Base-by-base conservation (phyloP, 2,329 filamentous ascomycete species). In the Penicillium sp. region DNA sequence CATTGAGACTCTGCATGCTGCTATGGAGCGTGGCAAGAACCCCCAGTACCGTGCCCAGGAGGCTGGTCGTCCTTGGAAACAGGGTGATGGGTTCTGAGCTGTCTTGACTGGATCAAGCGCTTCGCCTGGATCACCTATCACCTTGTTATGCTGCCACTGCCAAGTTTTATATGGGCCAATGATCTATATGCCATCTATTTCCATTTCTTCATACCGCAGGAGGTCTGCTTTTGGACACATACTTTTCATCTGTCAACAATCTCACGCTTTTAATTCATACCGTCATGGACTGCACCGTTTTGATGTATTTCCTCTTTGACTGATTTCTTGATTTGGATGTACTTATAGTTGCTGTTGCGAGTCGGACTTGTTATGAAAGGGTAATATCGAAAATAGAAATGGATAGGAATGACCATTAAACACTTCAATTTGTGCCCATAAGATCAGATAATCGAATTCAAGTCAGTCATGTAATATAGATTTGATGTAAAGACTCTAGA, bases 31-130 rank as follows among this genome's bases (percentile, higher is more conserved):
- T 47, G 80, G 80, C 0, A 69, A 70, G 34, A 71, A 80, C 59
- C 76, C 78, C 0, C 66, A 59, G 53, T 68, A 74, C 46, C 66
- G 80, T 49, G 80, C 79, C 1, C 49, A 66, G 54, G 78, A 80
- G 57, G 71, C 70, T 8, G 77, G 78, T 32, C 71, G 78, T 45
- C 64, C 67, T 39, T 81, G 77, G 78, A 73, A 73, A 33, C 75
- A 77, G 38, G 78, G 76, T 1, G 77, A 80, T 62, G 76, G 75
- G 3, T 80, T 75, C 58, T 80, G 64, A 71, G 31, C 28, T 34
- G 8, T 13, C 28, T 47, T 47, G 38, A 15, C 48, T 37, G 43
- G 43, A 45, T 39, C 47, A 39, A 45, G 41, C 12, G 17, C 37
- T 34, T 42, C 31, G 3, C 28, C 8, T 10, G 5, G 2, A 1